A percentile compares a stretch with the other conserved stretches of the same genome.
Evolutionary conservation across 495 filamentous ascomycete genomes (phyloP).

Genomic region (Staphylotrichum longicolle): DNA sequence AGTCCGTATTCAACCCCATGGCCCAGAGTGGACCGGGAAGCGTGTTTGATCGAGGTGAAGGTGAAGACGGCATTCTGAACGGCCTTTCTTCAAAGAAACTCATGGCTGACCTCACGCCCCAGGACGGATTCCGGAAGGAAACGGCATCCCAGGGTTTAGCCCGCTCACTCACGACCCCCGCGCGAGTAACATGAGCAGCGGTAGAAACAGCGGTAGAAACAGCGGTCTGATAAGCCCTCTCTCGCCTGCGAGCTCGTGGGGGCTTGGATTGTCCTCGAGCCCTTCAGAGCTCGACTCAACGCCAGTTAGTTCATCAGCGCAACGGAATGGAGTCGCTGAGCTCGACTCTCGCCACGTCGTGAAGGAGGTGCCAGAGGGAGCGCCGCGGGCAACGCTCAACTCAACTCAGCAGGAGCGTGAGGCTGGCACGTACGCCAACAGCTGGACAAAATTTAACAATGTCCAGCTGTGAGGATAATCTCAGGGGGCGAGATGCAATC

Average conservation of each 20-base stretch:
- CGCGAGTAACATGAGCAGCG: background rate
- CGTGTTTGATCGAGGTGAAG: constrained; percentile 22
- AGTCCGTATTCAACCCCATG: constrained; percentile 24
- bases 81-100: background rate
- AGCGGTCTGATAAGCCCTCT: constrained; percentile 13
- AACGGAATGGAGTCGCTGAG: background rate
- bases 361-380: background rate
- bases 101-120: background rate
- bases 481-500: background rate
- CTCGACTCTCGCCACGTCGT: background rate
- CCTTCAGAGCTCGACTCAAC: constrained; percentile 26
- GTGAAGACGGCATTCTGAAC: background rate
- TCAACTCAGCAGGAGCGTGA: constrained; percentile 21
- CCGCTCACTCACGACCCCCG: constrained; percentile 1
- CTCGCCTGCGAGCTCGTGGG: background rate
- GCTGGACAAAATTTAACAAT: constrained; percentile 26
- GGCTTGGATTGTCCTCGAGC: background rate
- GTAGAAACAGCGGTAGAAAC: background rate
- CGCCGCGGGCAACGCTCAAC: constrained; percentile 24
- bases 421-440: constrained; percentile 26
- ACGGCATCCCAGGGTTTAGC: constrained; percentile 10
- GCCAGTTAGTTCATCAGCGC: background rate
- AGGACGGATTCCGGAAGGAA: constrained; percentile 19
- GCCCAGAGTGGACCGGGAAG: constrained; percentile 17
- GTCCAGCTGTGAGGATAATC: constrained; percentile 16